Conservation (phyloP, 257 asterid species). For the Nicotiana benthamiana region DNA sequence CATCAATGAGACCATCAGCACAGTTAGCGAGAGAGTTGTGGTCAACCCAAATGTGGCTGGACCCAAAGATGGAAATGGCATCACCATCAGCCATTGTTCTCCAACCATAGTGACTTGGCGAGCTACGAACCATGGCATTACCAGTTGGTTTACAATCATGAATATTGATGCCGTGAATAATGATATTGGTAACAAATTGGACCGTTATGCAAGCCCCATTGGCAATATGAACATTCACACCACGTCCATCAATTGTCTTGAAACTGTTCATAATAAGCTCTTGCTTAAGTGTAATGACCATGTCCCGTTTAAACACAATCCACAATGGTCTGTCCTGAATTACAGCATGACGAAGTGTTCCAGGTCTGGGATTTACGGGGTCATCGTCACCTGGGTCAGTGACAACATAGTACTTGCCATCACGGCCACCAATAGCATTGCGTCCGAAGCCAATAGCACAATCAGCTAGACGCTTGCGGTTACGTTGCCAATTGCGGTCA, state of each 20-base stretch:
- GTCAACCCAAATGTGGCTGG: constrained; percentile 83
- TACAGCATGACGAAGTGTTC: constrained; percentile 86
- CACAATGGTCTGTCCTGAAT: constrained; percentile 74
- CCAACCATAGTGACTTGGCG: constrained; percentile 72
- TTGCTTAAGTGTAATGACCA: constrained; percentile 66
- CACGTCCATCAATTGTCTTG: constrained; percentile 88
- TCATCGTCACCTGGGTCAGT: constrained; percentile 59
- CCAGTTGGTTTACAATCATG: constrained; percentile 73
- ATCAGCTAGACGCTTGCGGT: constrained; percentile 75
- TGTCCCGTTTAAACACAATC: constrained; percentile 77
- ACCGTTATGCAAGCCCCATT: constrained; percentile 62
- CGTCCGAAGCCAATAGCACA: constrained; percentile 90
- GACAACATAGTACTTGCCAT: constrained; percentile 67
- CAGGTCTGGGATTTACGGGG: constrained; percentile 66
- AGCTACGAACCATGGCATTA: constrained; percentile 82
- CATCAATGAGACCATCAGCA: constrained; percentile 81
- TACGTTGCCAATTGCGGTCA: constrained; percentile 56
- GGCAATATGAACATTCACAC: constrained; percentile 71
- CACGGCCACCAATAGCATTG: constrained; percentile 75
- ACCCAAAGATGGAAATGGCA: constrained; percentile 64
- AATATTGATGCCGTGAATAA: constrained; percentile 74
- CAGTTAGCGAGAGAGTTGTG: constrained; percentile 75
- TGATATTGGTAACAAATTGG: constrained; percentile 65
- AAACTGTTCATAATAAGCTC: constrained; percentile 84
- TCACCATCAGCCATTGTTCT: constrained; percentile 89